Percentiles rank a stretch among this genome's conserved stretches.
These are phyloP conservation scores for Pythium vanterpoolii DNA, from an alignment of 352 stramenopile species.

Conservation along the genomic window DNA sequence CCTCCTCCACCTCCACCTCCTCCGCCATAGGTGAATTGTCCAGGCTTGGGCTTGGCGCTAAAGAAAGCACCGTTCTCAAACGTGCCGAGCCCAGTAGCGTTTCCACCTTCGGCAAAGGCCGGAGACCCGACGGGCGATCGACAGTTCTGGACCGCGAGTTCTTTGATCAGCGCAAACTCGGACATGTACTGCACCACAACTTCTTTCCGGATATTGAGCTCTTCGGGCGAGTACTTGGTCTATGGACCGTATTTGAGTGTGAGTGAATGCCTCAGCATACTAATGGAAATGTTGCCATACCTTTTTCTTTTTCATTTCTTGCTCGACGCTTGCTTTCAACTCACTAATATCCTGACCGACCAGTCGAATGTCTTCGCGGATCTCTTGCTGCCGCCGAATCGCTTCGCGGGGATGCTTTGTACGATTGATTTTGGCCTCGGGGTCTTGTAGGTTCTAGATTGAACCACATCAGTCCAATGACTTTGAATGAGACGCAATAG, in stretches of 20 bases:
- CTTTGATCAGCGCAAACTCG: constrained; percentile 76
- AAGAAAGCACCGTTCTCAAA: constrained; percentile 73
- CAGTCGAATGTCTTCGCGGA: constrained; percentile 76
- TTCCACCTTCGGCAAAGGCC: constrained; percentile 42
- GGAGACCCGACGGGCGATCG: constrained; percentile 40
- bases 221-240: constrained; percentile 75
- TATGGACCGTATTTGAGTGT: constrained; percentile 13
- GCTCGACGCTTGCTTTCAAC: constrained; percentile 63
- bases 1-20: constrained; percentile 23
- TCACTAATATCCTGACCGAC: constrained; percentile 72
- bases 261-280: too few relatives aligned
- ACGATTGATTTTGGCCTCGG: constrained; percentile 54
- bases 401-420: constrained; percentile 76
- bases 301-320: constrained; percentile 84
- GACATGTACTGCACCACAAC: constrained; percentile 77
- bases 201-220: constrained; percentile 76
- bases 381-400: constrained; percentile 75
- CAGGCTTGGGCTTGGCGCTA: constrained; percentile 30
- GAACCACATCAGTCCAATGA: neutral
- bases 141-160: constrained; percentile 59
- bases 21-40: constrained; percentile 21
- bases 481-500: constrained; percentile 6
- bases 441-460: constrained; percentile 67
- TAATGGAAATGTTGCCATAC: constrained; percentile 18
- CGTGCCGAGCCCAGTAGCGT: constrained; percentile 36